Percentiles rank a stretch among this genome's conserved stretches.
Evolutionary conservation across 768 basidiomycete genomes (phyloP).

Genomic region (Rubroboletus pulcherrimus): DNA sequence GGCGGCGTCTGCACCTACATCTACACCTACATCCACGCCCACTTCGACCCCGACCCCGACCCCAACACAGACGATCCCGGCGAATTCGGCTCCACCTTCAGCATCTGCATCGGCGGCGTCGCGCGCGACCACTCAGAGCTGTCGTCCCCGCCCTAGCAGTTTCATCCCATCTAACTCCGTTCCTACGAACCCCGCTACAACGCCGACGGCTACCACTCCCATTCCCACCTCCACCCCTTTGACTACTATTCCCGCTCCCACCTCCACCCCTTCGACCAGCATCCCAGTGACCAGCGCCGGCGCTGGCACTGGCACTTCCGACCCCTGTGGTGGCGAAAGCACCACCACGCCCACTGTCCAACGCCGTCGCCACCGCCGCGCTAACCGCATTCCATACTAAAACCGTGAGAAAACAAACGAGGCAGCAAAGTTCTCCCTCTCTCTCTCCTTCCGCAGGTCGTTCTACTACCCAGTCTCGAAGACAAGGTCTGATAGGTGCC

Average conservation of each 20-base stretch:
- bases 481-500: neutral
- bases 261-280: neutral
- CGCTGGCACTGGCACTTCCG: too few relatives aligned
- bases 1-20: neutral
- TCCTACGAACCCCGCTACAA: neutral
- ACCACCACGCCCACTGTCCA: neutral
- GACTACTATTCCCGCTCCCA: neutral
- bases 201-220: neutral
- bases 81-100: neutral
- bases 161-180: neutral
- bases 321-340: too few relatives aligned
- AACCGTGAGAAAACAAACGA: neutral
- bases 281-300: too few relatives aligned
- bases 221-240: neutral
- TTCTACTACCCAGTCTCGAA: neutral
- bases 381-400: neutral
- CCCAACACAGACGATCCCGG: neutral
- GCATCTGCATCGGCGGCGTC: neutral
- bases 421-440: neutral
- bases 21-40: neutral
- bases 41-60: neutral
- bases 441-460: neutral
- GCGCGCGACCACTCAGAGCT: neutral
- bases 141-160: neutral
- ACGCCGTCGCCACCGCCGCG: neutral